Evolutionary conservation across 495 filamentous ascomycete species (phyloP), one percentile per base, ranked within the genome.

Genomic region (Peziza echinospora): DNA sequence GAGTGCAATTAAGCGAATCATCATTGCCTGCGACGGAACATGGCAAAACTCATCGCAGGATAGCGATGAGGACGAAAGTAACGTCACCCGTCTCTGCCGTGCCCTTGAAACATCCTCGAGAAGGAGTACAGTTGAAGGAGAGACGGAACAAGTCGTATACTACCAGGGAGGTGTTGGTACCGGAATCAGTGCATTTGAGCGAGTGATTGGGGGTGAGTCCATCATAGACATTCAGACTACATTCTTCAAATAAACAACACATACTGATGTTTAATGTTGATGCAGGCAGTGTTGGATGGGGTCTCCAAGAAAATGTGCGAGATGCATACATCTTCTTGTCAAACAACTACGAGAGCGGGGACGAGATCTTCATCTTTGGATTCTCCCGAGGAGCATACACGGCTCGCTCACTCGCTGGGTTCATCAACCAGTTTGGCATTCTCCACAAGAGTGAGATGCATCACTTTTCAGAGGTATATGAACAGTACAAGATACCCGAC

Each of bases 371-470:
- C 56, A 68, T 72, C 45, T 67, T 77, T 45, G 73, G 73, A 1
- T 77, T 76, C 54, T 75, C 71, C 1, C 63, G 73, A 6, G 73
- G 73, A 4, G 71, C 72, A 1, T 77, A 67, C 48, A 75, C 73
- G 1, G 73, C 67, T 3, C 63, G 73, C 16, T 65, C 68, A 11
- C 63, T 75, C 19, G 71, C 70, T 11, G 73, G 71, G 0, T 49
- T 77, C 0, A 67, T 76, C 17, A 65, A 57, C 6, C 59, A 68
- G 28, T 60, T 74, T 45, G 74, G 74, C 2, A 49, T 65, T 22
- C 37, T 63, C 22, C 48, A 50, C 25, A 53, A 58, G 21, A 45
- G n/a, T 7, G 43, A 52, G 11, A 61, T 67, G 59, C 47, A 51
- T 16, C n/a, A 48, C 11, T 65, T 64, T 37, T 51, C 51, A 7